These are phyloP conservation scores for Priceomyces medius DNA, from an alignment of 805 yeast genomes.

Conservation along the genomic window DNA sequence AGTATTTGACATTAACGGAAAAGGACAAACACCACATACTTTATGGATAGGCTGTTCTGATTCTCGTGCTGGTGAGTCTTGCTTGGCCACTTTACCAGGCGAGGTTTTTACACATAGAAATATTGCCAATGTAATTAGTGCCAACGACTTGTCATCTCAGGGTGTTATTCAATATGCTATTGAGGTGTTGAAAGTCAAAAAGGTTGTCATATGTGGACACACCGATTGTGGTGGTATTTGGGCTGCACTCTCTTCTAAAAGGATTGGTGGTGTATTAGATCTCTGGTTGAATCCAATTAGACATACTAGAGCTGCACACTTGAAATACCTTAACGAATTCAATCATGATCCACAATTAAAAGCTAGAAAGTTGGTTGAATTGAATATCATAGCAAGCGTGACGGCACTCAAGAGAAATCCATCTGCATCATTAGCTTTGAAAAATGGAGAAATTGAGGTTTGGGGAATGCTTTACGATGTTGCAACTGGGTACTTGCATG, in stretches of 20 bases:
- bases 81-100: constrained; percentile 80
- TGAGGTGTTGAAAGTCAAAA: constrained; percentile 75
- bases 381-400: constrained; percentile 73
- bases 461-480: constrained; percentile 87
- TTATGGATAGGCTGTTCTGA: constrained; percentile 95
- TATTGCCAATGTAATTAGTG: constrained; percentile 74
- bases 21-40: constrained; percentile 91
- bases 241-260: constrained; percentile 67
- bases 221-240: constrained; percentile 93
- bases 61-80: constrained; percentile 80
- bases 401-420: constrained; percentile 63
- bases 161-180: constrained; percentile 87
- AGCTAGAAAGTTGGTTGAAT: constrained; percentile 66
- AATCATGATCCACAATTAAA: constrained; percentile 48
- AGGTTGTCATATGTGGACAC: constrained; percentile 88
- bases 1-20: constrained; percentile 61
- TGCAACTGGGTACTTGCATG: constrained; percentile 60
- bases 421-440: constrained; percentile 64
- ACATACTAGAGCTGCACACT: constrained; percentile 63
- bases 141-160: constrained; percentile 69
- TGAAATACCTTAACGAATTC: constrained; percentile 47
- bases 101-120: constrained; percentile 87
- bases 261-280: constrained; percentile 67
- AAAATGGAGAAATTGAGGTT: constrained; percentile 63
- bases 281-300: constrained; percentile 71